Evolutionary conservation across 768 basidiomycete genomes (phyloP), one percentile per base, ranked within the genome.

Genomic region (Termitomyces sp.): DNA sequence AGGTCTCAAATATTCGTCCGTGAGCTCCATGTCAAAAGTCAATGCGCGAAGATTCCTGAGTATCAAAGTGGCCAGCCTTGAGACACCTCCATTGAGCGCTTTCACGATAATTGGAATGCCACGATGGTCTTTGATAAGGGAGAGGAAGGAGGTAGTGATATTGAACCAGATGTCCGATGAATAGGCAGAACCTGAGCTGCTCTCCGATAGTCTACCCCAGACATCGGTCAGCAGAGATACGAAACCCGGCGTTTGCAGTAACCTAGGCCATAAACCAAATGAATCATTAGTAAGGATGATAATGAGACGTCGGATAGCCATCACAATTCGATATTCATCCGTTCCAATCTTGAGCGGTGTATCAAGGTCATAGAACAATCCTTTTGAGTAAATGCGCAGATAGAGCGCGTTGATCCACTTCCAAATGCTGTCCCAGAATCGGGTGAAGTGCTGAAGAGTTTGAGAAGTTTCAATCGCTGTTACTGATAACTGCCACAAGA

Each of bases 151-250:
- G 13, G 3, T 12, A 9, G 40, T 58, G 5, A 58, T 40, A 9
- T 7, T 18, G n/a, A 5, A 18, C 48, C 57, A 58, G 38, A 16
- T 44, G 0, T 51, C 32, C 32, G 48, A 12, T 3, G 30, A n/a
- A 52, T 58, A 16, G 7, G 12, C 33, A 20, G 38, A 23, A 23
- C 38, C 57, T 41, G 49, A 38, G 6, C 10, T 18, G 20, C 40
- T 51, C 10, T 58, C 57, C 23, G 57, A 58, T 23, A 58, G 23
- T 46, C 57, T 58, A 16, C 18, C 38, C 57, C 57, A 58, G 12
- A 51, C 32, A 44, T 58, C 57, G 4, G 30, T 50, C n/a, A 58
- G 6, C 12, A 58, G 26, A 40, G 43, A 40, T 23, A 58, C 10
- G 20, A 58, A 50, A 14, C 57, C 49, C 4, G 36, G 49, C 20